Evolutionary conservation across 2,329 filamentous ascomycete genomes (phyloP), one percentile per base, ranked within the genome.

Genomic region (Esteya vermicola): DNA sequence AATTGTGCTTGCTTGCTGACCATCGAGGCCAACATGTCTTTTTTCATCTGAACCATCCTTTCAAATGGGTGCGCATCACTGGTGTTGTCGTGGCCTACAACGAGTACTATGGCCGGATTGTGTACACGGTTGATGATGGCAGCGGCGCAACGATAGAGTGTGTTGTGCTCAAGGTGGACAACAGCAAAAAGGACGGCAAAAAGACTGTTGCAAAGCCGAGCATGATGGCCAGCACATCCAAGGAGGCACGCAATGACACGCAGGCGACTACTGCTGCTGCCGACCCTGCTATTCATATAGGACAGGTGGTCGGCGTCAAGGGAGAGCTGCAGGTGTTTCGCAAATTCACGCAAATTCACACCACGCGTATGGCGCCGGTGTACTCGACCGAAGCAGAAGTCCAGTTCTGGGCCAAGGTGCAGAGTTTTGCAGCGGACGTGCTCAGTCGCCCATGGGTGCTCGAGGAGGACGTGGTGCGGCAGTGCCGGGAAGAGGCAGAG

Each of bases 21-120:
- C 8, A 6, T 18, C 2, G 40, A 63, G 69, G 65, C 36, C 68
- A 74, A 50, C 61, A 68, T 46, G 62, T 78, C 26, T 78, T 67
- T 53, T 85, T 86, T 57, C 68, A 77, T 59, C 58, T 67, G 37
- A 88, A 86, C 55, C 75, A 88, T 48, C 83, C 83, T 0, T 75
- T 89, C 49, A 75, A 76, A 67, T 88, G 78, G 72, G 72, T 83
- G 39, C 76, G 78, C 45, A 57, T 88, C 25, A 69, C 76, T 8
- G 84, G 84, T 23, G 57, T 85, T 9, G 68, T 89, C 19, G 76
- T 86, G 41, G 72, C 70, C 12, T 58, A 75, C 27, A 68, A 75
- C 46, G 65, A 75, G 19, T 69, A 62, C 41, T 46, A 51, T 27
- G 57, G 57, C 27, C 61, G 61, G 27, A 63, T 60, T 33, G 57